Base-by-base conservation (phyloP, 176 grass and related monocot species). In the Carex littledalei region DNA sequence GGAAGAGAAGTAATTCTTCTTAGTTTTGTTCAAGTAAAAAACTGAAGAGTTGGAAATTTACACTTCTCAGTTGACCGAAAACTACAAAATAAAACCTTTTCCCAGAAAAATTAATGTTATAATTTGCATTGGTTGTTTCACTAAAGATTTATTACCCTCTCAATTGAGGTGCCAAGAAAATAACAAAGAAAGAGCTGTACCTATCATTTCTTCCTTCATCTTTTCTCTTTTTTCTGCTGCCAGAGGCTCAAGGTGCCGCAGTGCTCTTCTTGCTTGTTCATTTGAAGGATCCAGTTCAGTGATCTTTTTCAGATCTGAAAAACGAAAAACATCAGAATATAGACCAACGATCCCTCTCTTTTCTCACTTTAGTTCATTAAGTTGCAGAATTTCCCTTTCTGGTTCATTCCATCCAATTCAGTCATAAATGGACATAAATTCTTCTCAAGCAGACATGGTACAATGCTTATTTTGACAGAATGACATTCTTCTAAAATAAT, bases 191-290 rank as follows among this genome's bases (percentile, higher is more conserved):
- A 13, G 70, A 50, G 43, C 20, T 91, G 45, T 90, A 95, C 93
- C 93, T 37, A 95, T 93, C 96, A 95, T 94, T 86, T 99, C 96
- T 87, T 99, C 96, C 72, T 99, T 99, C 96, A 99, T 89, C 32
- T 99, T 95, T 86, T 99, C 96, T 84, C 70, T 90, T 85, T 99
- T 99, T 87, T 99, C 93, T 45, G 83, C 93, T 63, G 96, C 96
- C 70, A 95, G 55, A 88, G 91, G 93, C 49, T 98, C 96, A 43
- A 95, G 91, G 49, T 81, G 88, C 50, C 82, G 86, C 82, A 98
- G 53, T 37, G 85, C 90, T 89, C 81, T 91, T 75, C 83, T 95
- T 64, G 91, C 96, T 83, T 95, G 93, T 78, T 93, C 90, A 85
- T 95, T 98, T 84, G 89, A 88, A 92, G 90, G 88, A 87, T 95